Percentiles rank a stretch among this genome's conserved stretches.
Evolutionary conservation across 768 basidiomycete species (phyloP).

Genomic region (Podaxis sp.): DNA sequence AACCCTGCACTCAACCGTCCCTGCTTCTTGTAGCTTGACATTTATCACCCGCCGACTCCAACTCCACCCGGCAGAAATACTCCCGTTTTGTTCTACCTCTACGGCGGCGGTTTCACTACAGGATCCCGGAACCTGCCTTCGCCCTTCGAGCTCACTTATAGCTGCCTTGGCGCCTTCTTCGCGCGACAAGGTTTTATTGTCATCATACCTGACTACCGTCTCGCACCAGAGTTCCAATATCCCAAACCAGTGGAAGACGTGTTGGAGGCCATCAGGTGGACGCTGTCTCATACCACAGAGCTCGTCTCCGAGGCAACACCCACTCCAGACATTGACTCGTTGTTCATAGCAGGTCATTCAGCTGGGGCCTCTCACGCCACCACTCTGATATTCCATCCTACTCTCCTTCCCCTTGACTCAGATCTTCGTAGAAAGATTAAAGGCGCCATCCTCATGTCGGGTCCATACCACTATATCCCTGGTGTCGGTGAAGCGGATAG

Average conservation of each 20-base stretch:
- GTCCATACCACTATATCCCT: constrained; percentile 39
- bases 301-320: constrained; percentile 30
- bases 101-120: constrained; percentile 62
- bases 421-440: constrained; percentile 36
- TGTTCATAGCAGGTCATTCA: constrained; percentile 61
- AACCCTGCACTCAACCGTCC: background rate
- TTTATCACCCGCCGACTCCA: constrained; percentile 55
- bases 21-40: constrained; percentile 48
- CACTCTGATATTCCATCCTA: constrained; percentile 41
- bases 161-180: constrained; percentile 62
- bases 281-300: constrained; percentile 34
- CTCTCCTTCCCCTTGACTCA: constrained; percentile 30
- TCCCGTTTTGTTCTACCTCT: constrained; percentile 61
- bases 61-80: constrained; percentile 27
- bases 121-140: constrained; percentile 49
- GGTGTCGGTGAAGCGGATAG: constrained; percentile 28
- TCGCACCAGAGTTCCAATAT: constrained; percentile 56
- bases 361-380: constrained; percentile 55
- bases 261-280: constrained; percentile 59
- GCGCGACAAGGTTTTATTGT: constrained; percentile 57
- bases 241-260: constrained; percentile 58
- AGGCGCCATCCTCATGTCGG: constrained; percentile 47
- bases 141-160: constrained; percentile 50
- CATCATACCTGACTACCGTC: constrained; percentile 70
- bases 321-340: constrained; percentile 37